Percentiles rank a stretch among this genome's conserved stretches.
Evolutionary conservation across 805 yeast genomes (phyloP).

Genomic region (Nakazawaea holstii): DNA sequence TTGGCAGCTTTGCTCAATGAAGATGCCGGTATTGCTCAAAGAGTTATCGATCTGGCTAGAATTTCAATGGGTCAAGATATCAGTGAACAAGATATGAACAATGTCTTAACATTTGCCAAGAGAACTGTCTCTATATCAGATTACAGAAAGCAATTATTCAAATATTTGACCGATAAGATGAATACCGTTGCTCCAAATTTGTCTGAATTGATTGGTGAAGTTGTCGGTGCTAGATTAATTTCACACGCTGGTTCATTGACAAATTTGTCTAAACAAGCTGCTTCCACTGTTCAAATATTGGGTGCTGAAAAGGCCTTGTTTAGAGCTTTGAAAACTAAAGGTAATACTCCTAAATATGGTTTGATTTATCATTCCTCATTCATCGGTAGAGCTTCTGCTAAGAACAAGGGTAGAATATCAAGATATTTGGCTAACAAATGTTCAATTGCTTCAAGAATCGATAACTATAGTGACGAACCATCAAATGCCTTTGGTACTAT

Average conservation of each 20-base stretch:
- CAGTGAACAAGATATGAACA: slow-evolving; percentile 89
- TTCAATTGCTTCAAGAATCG: slow-evolving; percentile 98
- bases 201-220: slow-evolving; percentile 95
- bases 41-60: slow-evolving; percentile 89
- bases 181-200: slow-evolving; percentile 96
- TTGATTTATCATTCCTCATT: slow-evolving; percentile 91
- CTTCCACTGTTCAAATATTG: slow-evolving; percentile 95
- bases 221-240: slow-evolving; percentile 96
- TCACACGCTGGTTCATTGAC: slow-evolving; percentile 98
- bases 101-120: slow-evolving; percentile 85
- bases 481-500: slow-evolving; percentile 84
- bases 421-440: slow-evolving; percentile 98
- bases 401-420: slow-evolving; percentile 98
- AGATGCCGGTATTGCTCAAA: slow-evolving; percentile 88
- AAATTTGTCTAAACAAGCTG: slow-evolving; percentile 95
- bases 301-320: slow-evolving; percentile 97
- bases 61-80: slow-evolving; percentile 99
- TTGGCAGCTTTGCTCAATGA: slow-evolving; percentile 86
- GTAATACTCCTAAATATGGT: slow-evolving; percentile 96
- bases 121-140: slow-evolving; percentile 90
- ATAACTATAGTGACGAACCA: slow-evolving; percentile 94
- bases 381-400: slow-evolving; percentile 89
- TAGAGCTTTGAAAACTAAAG: slow-evolving; percentile 94
- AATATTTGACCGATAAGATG: slow-evolving; percentile 93
- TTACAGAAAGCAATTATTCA: slow-evolving; percentile 78